Percentiles rank a stretch among this genome's conserved stretches.
Conservation (phyloP, 2,329 filamentous ascomycete genomes). For the Emergomyces orientalis region DNA sequence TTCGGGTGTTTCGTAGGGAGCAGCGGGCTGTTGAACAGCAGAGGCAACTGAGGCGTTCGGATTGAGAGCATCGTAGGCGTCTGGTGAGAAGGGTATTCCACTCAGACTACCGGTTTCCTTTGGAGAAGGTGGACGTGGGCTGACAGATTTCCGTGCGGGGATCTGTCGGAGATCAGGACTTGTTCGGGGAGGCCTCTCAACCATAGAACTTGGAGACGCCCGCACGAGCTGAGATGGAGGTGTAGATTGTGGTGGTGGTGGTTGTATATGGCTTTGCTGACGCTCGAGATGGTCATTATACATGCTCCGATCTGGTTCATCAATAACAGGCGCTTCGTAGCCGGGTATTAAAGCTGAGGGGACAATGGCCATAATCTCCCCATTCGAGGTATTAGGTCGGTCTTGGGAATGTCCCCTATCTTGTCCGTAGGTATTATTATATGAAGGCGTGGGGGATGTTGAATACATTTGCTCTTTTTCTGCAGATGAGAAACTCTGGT, state of each 20-base stretch:
- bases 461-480: slow-evolving; percentile 16
- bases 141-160: slow-evolving; percentile 50
- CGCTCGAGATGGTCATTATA: slow-evolving; percentile 23
- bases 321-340: slow-evolving; percentile 27
- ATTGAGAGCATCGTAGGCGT: slow-evolving; percentile 53
- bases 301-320: slow-evolving; percentile 23
- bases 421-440: slow-evolving; percentile 20
- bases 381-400: slow-evolving; percentile 20
- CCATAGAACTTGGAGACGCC: slow-evolving; percentile 22
- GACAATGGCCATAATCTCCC: slow-evolving; percentile 20
- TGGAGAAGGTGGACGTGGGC: slow-evolving; percentile 41
- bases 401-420: slow-evolving; percentile 19
- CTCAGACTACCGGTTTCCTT: slow-evolving; percentile 33
- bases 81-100: slow-evolving; percentile 50
- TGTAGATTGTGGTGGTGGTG: background rate
- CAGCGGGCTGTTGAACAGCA: slow-evolving; percentile 25
- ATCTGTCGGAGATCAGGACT: slow-evolving; percentile 32
- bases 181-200: slow-evolving; percentile 22
- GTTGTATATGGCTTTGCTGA: slow-evolving; percentile 18
- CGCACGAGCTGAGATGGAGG: slow-evolving; percentile 18
- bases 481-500: slow-evolving; percentile 7
- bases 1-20: slow-evolving; percentile 31
- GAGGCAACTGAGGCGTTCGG: slow-evolving; percentile 34
- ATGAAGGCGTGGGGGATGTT: slow-evolving; percentile 18
- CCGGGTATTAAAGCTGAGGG: slow-evolving; percentile 36